Base-by-base conservation (phyloP, 371 early-diverging fungal genomes). In the Cokeromyces recurvatus region DNA sequence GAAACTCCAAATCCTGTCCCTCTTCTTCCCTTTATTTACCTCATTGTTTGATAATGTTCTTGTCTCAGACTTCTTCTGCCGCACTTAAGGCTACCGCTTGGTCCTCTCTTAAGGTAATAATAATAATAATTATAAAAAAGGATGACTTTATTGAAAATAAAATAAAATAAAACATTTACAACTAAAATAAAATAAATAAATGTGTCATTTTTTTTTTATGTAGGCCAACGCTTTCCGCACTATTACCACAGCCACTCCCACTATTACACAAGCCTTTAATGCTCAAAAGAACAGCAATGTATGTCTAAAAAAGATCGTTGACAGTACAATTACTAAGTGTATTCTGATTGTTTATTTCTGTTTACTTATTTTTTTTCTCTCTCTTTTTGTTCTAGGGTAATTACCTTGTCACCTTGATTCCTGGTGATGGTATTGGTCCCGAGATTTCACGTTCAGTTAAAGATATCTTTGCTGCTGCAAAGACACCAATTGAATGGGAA, bases 371-470 rank as follows among this genome's bases (percentile, higher is more conserved):
- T 11, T 32, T 5, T 17, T 5, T 43, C 8, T 14, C 14, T 32
- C 20, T 5, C 9, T 32, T 21, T 43, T 21, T 17, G 21, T 7
- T 25, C 7, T 2, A 21, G 85, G 85, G 85, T 46, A 85, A 85
- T 71, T 84, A 87, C 74, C 75, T 77, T 35, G 96, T 96, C 49
- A 95, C 97, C 46, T 74, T 98, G 51, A 97, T 98, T 59, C 97
- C 98, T 32, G 98, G 98, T 59, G 97, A 98, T 70, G 98, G 98
- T 52, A 98, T 98, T 58, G 98, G 98, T 47, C 98, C 98, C 37
- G 98, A 98, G 78, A 98, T 98, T 54, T 91, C 96, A 35, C 67
- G 80, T 42, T 89, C 92, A 11, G 97, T 98, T 41, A 85, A 90
- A 80, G 68, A 85, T 44, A 95, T 97, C 64, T 97, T 93, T 73